Conservation (phyloP, 495 filamentous ascomycete species). For the Penicillium ochrochloron region DNA sequence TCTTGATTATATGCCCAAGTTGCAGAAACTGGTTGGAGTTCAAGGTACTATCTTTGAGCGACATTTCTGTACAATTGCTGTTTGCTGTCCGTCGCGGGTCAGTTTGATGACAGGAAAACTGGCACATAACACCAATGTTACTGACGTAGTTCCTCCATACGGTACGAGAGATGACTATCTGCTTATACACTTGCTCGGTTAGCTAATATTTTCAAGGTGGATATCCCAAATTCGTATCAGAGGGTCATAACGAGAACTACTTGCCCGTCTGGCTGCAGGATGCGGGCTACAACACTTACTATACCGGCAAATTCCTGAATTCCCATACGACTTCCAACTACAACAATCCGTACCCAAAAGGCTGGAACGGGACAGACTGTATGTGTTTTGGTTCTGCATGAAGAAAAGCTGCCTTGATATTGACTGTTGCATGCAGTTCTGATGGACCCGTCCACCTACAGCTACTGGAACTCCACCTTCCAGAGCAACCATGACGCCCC, state of each 20-base stretch:
- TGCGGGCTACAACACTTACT: conserved; percentile 70
- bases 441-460: conserved; percentile 71
- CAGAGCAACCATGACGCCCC: conserved; percentile 60
- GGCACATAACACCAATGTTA: conserved; percentile 17
- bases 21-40: conserved; percentile 32
- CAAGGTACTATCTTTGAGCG: conserved; percentile 37
- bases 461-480: conserved; percentile 63
- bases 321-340: conserved; percentile 61
- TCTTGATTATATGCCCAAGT: conserved; percentile 58
- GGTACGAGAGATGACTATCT: neutral
- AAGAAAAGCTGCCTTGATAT: neutral
- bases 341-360: conserved; percentile 57
- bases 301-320: conserved; percentile 73
- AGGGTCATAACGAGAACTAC: conserved; percentile 66
- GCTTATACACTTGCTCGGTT: neutral
- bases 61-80: conserved; percentile 60
- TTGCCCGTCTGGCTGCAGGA: conserved; percentile 71
- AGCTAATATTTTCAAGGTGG: conserved; percentile 42
- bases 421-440: conserved; percentile 40
- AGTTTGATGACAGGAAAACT: conserved; percentile 49
- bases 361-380: conserved; percentile 57
- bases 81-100: conserved; percentile 60
- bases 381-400: neutral
- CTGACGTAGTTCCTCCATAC: neutral
- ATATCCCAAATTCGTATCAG: conserved; percentile 65